Evolutionary conservation across 495 filamentous ascomycete genomes (phyloP), one percentile per base, ranked within the genome.

Genomic region (Glarea lozoyensis): DNA sequence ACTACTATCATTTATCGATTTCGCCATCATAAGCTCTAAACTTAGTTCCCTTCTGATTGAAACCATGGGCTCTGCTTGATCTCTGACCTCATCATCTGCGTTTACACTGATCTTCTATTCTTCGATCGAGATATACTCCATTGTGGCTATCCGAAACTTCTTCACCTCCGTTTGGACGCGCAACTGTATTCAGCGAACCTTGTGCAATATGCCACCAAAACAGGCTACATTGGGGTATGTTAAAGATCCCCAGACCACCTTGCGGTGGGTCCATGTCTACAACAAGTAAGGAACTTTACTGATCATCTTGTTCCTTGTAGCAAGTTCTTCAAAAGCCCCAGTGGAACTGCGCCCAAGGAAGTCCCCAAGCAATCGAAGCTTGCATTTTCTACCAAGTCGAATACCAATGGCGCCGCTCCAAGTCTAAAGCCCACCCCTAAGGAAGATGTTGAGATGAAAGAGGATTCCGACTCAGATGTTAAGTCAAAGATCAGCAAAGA

Each of bases 191-290:
- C n/a, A n/a, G n/a, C n/a, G 41, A 40, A 13, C 41, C 15, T 42
- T 52, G 25, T 32, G 9, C 42, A 66, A 40, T 15, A 74, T 75
- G 73, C 54, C 70, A 48, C 66, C 70, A 12, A 94, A 88, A 59
- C 90, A 97, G 71, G 77, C 84, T 54, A 95, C 88, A 29, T 62
- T 97, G 58, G 87, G 87, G 90, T 97, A 95, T 69, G 90, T 93
- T 34, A 81, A 74, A 60, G 69, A 80, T 43, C 71, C 76, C 40
- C 88, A 95, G 66, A 73, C 76, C 53, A 93, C 84, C 43, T 66
- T 94, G 59, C 78, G 85, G 89, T 93, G 76, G 69, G 86, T 80
- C 40, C 22, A 10, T 18, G 40, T 12, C 33, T 36, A 18, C 20
- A 50, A 25, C 12, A 19, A 15, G 10, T 17, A 19, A 40, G 10